Percentiles rank a stretch among this genome's conserved stretches.
These are phyloP conservation scores for Solidago caesia DNA, from an alignment of 129 eudicot genomes.

Conservation along the genomic window DNA sequence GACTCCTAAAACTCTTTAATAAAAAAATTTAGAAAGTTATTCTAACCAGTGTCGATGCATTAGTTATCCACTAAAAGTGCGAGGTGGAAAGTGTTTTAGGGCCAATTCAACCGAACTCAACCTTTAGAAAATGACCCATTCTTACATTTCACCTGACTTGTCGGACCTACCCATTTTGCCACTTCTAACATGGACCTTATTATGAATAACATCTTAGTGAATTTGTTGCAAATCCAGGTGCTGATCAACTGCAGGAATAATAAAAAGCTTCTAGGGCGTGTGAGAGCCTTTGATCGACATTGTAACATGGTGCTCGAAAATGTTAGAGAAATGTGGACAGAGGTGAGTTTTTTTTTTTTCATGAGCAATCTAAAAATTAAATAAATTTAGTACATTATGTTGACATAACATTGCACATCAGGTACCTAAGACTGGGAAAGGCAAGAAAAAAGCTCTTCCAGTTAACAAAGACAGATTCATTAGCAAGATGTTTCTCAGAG, in stretches of 20 bases:
- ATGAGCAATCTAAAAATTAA: background rate
- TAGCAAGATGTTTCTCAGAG: slow-evolving; percentile 93
- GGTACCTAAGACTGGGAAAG: slow-evolving; percentile 95
- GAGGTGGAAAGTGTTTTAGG: too few relatives aligned
- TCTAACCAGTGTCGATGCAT: too few relatives aligned
- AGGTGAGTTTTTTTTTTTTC: slow-evolving; percentile 46
- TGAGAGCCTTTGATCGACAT: slow-evolving; percentile 92
- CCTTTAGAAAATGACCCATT: too few relatives aligned
- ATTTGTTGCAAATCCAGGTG: slow-evolving; percentile 39
- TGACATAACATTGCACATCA: slow-evolving; percentile 19
- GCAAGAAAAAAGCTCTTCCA: slow-evolving; percentile 88
- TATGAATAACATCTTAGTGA: background rate
- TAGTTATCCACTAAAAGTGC: too few relatives aligned
- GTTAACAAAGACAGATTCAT: slow-evolving; percentile 91
- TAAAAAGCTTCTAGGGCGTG: slow-evolving; percentile 84
- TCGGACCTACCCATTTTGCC: too few relatives aligned
- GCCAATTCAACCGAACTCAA: too few relatives aligned
- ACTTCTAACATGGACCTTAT: too few relatives aligned
- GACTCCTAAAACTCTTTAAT: too few relatives aligned
- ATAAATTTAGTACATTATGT: background rate
- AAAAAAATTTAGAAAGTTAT: too few relatives aligned
- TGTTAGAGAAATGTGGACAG: slow-evolving; percentile 96
- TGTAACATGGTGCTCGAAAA: slow-evolving; percentile 96
- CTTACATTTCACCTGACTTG: too few relatives aligned
- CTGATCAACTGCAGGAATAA: slow-evolving; percentile 86